Percentiles rank a stretch among this genome's conserved stretches.
Evolutionary conservation across 768 basidiomycete species (phyloP).

Genomic region (Suillus discolor): DNA sequence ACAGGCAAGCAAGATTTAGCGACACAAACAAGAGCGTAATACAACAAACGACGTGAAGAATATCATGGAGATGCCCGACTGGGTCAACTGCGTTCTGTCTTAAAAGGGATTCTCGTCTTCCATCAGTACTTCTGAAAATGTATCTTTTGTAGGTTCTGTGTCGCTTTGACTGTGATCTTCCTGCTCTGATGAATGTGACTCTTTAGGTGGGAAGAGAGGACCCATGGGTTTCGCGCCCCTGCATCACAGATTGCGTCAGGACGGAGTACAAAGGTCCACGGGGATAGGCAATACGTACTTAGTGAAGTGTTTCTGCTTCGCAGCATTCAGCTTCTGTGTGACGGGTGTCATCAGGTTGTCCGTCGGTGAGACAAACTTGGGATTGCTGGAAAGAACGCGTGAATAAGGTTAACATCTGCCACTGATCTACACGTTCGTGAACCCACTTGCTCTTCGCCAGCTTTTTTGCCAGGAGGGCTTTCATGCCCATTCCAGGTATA

Average conservation of each 20-base stretch:
- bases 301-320: constrained; percentile 90
- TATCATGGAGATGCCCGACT: constrained; percentile 21
- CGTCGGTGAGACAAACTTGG: constrained; percentile 88
- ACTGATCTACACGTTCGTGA: neutral
- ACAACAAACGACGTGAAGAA: constrained; percentile 26
- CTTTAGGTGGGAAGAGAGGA: constrained; percentile 56
- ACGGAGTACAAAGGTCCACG: constrained; percentile 9
- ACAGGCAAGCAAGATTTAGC: constrained; percentile 26
- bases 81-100: constrained; percentile 14
- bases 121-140: constrained; percentile 30
- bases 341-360: constrained; percentile 94
- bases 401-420: constrained; percentile 8
- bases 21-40: constrained; percentile 28
- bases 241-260: constrained; percentile 8
- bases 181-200: constrained; percentile 29
- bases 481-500: constrained; percentile 79
- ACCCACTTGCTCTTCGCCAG: constrained; percentile 87
- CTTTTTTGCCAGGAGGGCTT: constrained; percentile 91
- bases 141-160: constrained; percentile 39
- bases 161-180: constrained; percentile 39
- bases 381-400: constrained; percentile 59
- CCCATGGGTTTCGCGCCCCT: constrained; percentile 65
- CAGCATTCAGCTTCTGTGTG: constrained; percentile 88
- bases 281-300: constrained; percentile 58
- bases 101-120: constrained; percentile 76